Conservation (phyloP, 306 rosid species). For the Corylus americana region DNA sequence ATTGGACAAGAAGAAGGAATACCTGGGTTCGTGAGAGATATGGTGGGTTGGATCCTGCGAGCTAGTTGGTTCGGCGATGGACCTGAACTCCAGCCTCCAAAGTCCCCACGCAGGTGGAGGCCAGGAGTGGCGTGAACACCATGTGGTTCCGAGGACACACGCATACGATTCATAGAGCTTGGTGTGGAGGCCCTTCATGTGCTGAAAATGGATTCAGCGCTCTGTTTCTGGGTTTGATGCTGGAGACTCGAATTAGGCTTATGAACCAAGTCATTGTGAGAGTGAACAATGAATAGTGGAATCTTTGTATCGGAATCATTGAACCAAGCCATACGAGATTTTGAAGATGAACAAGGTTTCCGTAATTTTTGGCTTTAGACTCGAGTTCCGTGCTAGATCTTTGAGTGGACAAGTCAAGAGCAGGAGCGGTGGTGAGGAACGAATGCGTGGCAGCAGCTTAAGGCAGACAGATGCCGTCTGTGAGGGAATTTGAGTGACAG, state of each 20-base stretch:
- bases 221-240: no score
- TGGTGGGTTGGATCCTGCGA: constrained; percentile 39
- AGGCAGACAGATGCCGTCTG: not conserved
- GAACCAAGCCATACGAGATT: no score
- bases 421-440: no score
- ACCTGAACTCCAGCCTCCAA: constrained; percentile 62
- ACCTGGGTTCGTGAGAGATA: no score
- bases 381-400: no score
- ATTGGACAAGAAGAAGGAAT: no score
- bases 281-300: no score
- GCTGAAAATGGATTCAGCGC: not conserved
- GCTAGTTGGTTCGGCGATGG: constrained; percentile 82
- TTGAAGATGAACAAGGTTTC: no score
- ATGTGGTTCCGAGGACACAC: constrained; percentile 94
- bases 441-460: not conserved
- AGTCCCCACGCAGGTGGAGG: constrained; percentile 81
- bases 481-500: not conserved
- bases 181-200: constrained; percentile 80
- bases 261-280: no score
- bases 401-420: no score
- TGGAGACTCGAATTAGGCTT: no score
- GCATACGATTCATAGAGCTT: constrained; percentile 70
- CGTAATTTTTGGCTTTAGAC: constrained; percentile 1
- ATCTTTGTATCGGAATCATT: not conserved
- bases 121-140: constrained; percentile 94